A percentile compares a stretch with the other conserved stretches of the same genome.
Conservation (phyloP, 2,329 filamentous ascomycete species). For the Didymella pinodella region DNA sequence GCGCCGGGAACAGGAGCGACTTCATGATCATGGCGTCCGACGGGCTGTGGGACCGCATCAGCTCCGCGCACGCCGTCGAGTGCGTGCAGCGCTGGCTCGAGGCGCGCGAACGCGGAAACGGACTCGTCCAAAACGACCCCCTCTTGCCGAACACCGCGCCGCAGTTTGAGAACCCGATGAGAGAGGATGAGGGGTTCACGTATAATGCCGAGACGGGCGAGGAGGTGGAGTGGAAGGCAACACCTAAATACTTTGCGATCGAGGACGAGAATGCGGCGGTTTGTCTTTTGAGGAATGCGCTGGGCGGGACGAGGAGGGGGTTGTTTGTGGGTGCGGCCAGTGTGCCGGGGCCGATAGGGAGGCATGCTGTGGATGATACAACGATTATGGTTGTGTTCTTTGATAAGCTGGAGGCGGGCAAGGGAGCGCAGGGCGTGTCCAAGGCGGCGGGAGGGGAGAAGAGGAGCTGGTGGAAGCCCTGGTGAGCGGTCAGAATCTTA, state of each 20-base stretch:
- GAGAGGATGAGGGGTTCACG: slow-evolving; percentile 46
- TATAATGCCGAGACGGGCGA: slow-evolving; percentile 45
- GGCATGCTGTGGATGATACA: slow-evolving; percentile 59
- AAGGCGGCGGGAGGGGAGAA: slow-evolving; percentile 1
- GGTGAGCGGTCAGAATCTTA: slow-evolving; percentile 4
- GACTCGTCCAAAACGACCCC: slow-evolving; percentile 30
- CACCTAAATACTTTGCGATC: slow-evolving; percentile 56
- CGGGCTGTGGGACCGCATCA: slow-evolving; percentile 70
- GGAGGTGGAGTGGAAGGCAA: slow-evolving; percentile 53
- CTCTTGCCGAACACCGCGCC: slow-evolving; percentile 18
- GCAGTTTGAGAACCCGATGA: slow-evolving; percentile 16
- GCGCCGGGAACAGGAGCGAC: slow-evolving; percentile 46
- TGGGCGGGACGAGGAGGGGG: slow-evolving; percentile 57
- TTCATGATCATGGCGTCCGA: slow-evolving; percentile 74
- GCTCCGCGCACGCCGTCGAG: slow-evolving; percentile 64
- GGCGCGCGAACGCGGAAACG: slow-evolving; percentile 41
- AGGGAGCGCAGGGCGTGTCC: not conserved
- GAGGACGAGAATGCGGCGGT: slow-evolving; percentile 63
- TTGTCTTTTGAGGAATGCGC: slow-evolving; percentile 61
- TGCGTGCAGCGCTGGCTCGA: slow-evolving; percentile 65
- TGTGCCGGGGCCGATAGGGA: slow-evolving; percentile 41
- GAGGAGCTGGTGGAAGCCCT: slow-evolving; percentile 23
- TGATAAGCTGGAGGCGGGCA: slow-evolving; percentile 39
- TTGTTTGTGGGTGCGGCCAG: slow-evolving; percentile 53
- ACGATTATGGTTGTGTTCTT: slow-evolving; percentile 65